Evolutionary conservation across 805 yeast genomes (phyloP).

Genomic region (Lachancea sp.): DNA sequence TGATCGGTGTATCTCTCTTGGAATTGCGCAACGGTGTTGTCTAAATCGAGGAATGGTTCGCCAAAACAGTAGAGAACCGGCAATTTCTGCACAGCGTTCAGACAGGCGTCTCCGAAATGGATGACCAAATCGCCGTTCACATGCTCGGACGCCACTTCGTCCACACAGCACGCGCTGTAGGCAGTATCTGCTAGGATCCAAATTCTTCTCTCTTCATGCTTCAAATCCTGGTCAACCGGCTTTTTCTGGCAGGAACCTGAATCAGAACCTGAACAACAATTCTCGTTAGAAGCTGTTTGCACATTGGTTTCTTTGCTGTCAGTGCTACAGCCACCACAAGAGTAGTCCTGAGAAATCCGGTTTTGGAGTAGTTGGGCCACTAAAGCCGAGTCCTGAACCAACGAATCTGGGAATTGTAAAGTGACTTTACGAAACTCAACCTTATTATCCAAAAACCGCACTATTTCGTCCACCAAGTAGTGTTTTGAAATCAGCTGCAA

Average conservation of each 20-base stretch:
- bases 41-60: constrained; percentile 47
- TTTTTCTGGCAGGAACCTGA: constrained; percentile 1
- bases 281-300: not conserved
- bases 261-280: not conserved
- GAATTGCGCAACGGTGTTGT: constrained; percentile 36
- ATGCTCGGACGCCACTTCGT: constrained; percentile 95
- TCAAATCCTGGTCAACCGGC: not conserved
- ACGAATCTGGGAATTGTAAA: constrained; percentile 81
- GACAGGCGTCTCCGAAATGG: constrained; percentile 93
- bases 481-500: constrained; percentile 38
- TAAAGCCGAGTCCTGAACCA: constrained; percentile 72
- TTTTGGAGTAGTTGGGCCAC: constrained; percentile 52
- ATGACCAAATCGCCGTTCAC: constrained; percentile 77
- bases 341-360: constrained; percentile 22
- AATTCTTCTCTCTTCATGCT: constrained; percentile 36
- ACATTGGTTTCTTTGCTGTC: not conserved
- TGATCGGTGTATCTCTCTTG: constrained; percentile 35
- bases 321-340: too few species aligned
- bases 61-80: constrained; percentile 80
- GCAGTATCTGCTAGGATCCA: constrained; percentile 95
- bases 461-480: constrained; percentile 49
- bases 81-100: constrained; percentile 68
- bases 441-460: constrained; percentile 34
- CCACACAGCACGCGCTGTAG: constrained; percentile 91
- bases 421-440: constrained; percentile 50